A percentile compares a stretch with the other conserved stretches of the same genome.
These are phyloP conservation scores for Trichoderma virens DNA, from an alignment of 495 filamentous ascomycete species.

Conservation along the genomic window DNA sequence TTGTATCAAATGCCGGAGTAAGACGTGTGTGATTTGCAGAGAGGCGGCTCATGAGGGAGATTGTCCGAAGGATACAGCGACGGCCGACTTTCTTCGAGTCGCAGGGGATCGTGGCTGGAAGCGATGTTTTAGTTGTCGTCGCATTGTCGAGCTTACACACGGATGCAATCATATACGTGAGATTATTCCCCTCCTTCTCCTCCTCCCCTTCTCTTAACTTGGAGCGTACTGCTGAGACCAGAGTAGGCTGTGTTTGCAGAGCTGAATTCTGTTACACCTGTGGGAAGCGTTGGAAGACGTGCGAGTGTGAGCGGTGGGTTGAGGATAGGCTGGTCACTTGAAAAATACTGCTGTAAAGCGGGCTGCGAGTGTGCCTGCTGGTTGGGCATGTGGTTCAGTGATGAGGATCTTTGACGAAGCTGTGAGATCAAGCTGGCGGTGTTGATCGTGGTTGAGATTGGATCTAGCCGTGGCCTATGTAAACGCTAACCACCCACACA, in stretches of 20 bases:
- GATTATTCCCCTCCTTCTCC: background rate
- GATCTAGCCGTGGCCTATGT: too few species aligned
- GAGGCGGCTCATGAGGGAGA: slow-evolving; percentile 32
- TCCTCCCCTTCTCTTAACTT: background rate
- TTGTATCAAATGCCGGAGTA: slow-evolving; percentile 30
- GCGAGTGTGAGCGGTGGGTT: slow-evolving; percentile 35
- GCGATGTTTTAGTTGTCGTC: slow-evolving; percentile 29
- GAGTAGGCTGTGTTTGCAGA: slow-evolving; percentile 37
- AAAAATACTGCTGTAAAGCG: background rate
- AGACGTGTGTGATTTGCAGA: slow-evolving; percentile 45
- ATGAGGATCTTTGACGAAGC: background rate
- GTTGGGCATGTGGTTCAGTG: background rate
- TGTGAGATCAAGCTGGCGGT: too few species aligned
- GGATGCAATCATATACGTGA: slow-evolving; percentile 43
- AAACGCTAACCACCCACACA: too few species aligned
- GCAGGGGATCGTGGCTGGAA: slow-evolving; percentile 36
- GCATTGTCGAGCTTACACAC: slow-evolving; percentile 32
- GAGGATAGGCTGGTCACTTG: slow-evolving; percentile 26
- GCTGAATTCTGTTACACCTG: slow-evolving; percentile 54
- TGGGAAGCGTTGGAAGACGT: slow-evolving; percentile 43
- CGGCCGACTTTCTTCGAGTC: slow-evolving; percentile 25
- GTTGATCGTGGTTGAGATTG: too few species aligned
- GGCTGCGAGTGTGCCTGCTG: background rate
- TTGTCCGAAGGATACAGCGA: slow-evolving; percentile 33
- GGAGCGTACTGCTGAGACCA: background rate